Percentiles rank a stretch among this genome's conserved stretches.
Conservation (phyloP, 495 filamentous ascomycete species). For the Penicillium angulare region DNA sequence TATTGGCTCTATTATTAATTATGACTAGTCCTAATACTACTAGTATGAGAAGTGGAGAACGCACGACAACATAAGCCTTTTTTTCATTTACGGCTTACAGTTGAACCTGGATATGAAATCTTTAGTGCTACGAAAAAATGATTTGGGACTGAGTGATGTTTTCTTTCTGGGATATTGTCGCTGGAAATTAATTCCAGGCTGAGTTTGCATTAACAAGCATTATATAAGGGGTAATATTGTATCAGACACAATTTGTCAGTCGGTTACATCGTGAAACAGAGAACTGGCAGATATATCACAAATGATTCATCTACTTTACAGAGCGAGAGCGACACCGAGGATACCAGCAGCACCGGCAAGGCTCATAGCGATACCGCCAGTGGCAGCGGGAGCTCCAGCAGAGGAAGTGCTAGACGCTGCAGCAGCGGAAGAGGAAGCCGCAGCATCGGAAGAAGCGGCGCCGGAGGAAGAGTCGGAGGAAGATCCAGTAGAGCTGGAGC, state of each 20-base stretch:
- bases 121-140: too few relatives aligned
- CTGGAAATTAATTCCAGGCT: too few relatives aligned
- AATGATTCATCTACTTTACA: slow-evolving; percentile 4
- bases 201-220: neutral
- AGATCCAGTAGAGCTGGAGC: slow-evolving; percentile 3
- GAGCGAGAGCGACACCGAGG: slow-evolving; percentile 25
- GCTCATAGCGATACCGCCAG: slow-evolving; percentile 15
- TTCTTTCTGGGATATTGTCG: too few relatives aligned
- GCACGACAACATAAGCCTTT: too few relatives aligned
- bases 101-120: too few relatives aligned
- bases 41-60: too few relatives aligned
- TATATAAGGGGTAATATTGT: neutral
- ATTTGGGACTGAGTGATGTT: too few relatives aligned
- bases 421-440: slow-evolving; percentile 11
- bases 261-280: neutral
- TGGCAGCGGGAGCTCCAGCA: slow-evolving; percentile 14
- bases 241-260: neutral
- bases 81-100: too few relatives aligned
- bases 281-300: neutral
- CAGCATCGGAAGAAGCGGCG: slow-evolving; percentile 5
- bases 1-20: too few relatives aligned
- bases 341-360: slow-evolving; percentile 22
- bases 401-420: slow-evolving; percentile 14
- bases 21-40: too few relatives aligned
- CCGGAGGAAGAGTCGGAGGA: neutral